These are phyloP conservation scores for Hygrocybe coccinea DNA, from an alignment of 768 basidiomycete genomes.

Conservation along the genomic window DNA sequence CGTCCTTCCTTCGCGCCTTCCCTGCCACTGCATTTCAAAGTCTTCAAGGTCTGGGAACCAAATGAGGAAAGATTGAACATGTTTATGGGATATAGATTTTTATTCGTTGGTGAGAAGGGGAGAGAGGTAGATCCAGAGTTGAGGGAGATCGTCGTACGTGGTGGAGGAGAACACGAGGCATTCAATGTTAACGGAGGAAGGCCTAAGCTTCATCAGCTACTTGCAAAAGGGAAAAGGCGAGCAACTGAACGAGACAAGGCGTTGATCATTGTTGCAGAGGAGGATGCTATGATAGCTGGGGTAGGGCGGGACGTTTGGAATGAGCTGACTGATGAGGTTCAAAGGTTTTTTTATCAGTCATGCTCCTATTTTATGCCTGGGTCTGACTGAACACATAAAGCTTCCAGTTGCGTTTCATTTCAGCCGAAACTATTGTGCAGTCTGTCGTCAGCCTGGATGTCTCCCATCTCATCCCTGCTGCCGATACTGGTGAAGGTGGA, in stretches of 20 bases:
- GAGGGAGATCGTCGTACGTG: conserved; percentile 51
- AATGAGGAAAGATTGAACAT: conserved; percentile 58
- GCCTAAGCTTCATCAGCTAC: conserved; percentile 45
- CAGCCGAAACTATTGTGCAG: conserved; percentile 46
- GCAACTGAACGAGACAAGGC: conserved; percentile 40
- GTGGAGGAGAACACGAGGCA: conserved; percentile 57
- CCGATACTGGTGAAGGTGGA: conserved; percentile 14
- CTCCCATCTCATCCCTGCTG: conserved; percentile 27
- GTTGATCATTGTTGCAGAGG: conserved; percentile 51
- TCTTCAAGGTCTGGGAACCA: conserved; percentile 58
- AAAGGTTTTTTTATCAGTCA: conserved; percentile 40
- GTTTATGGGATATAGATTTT: conserved; percentile 49
- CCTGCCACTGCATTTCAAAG: conserved; percentile 45
- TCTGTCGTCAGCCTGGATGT: conserved; percentile 41
- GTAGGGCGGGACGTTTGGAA: conserved; percentile 55
- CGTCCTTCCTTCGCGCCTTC: conserved; percentile 53
- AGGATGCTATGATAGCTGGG: conserved; percentile 41
- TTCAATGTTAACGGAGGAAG: conserved; percentile 51
- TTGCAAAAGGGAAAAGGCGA: conserved; percentile 42
- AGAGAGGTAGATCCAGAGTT: conserved; percentile 46
- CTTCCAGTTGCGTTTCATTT: conserved; percentile 40
- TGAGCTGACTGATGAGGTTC: conserved; percentile 46
- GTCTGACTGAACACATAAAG: conserved; percentile 11
- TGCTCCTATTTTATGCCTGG: not conserved
- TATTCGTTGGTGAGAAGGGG: conserved; percentile 55